Percentiles rank a stretch among this genome's conserved stretches.
Conservation (phyloP, 208 protist genomes). For the Acanthamoeba healyi region DNA sequence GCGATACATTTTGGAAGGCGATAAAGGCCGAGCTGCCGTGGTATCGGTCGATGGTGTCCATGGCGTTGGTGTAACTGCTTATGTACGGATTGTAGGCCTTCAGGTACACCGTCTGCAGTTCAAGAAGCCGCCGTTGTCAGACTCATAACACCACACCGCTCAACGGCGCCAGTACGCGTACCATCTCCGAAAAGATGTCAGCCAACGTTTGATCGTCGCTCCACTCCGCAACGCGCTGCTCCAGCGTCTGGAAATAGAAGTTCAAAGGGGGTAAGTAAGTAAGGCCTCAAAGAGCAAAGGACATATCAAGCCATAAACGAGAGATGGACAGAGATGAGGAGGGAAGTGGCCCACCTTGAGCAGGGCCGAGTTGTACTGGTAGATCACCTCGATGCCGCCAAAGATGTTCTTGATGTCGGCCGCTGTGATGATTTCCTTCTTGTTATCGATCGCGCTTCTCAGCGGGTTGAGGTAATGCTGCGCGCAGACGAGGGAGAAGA, state of each 20-base stretch:
- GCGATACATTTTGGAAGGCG: slow-evolving; percentile 15
- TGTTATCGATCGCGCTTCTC: not conserved
- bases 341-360: not conserved
- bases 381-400: not conserved
- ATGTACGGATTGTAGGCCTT: slow-evolving; percentile 36
- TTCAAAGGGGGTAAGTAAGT: not conserved
- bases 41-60: slow-evolving; percentile 20
- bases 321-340: too few species aligned
- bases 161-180: not conserved
- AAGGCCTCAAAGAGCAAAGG: too few species aligned
- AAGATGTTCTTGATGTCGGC: slow-evolving; percentile 50
- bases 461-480: slow-evolving; percentile 38
- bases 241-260: slow-evolving; percentile 19
- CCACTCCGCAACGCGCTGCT: slow-evolving; percentile 22
- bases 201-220: not conserved
- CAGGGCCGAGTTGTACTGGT: not conserved
- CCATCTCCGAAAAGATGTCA: slow-evolving; percentile 36
- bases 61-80: slow-evolving; percentile 38
- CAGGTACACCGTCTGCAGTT: not conserved
- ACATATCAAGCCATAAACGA: too few species aligned
- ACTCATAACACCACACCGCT: too few species aligned
- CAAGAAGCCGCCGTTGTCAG: too few species aligned
- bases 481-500: not conserved
- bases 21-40: not conserved
- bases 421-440: slow-evolving; percentile 21